These are phyloP conservation scores for Ophiostoma triangulosporum DNA, from an alignment of 2,329 filamentous ascomycete species.

Conservation along the genomic window DNA sequence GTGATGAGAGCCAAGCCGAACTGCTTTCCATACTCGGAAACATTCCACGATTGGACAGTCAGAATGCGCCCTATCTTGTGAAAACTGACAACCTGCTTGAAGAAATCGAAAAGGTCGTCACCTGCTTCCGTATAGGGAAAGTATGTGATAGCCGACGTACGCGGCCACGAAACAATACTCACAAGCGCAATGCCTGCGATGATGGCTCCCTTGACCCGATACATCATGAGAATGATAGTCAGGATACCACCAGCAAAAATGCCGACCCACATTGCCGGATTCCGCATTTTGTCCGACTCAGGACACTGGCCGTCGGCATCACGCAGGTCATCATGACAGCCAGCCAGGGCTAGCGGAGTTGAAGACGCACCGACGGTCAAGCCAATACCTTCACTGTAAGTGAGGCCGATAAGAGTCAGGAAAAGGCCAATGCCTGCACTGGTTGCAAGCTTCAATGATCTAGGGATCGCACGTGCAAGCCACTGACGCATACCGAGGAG, in stretches of 20 bases:
- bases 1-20: slow-evolving; percentile 62
- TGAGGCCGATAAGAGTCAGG: slow-evolving; percentile 50
- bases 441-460: slow-evolving; percentile 51
- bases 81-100: slow-evolving; percentile 60
- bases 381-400: slow-evolving; percentile 72
- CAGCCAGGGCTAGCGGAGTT: slow-evolving; percentile 65
- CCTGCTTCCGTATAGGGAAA: slow-evolving; percentile 55
- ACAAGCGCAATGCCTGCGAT: slow-evolving; percentile 60
- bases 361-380: slow-evolving; percentile 48
- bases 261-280: slow-evolving; percentile 59
- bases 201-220: slow-evolving; percentile 61
- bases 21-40: slow-evolving; percentile 42
- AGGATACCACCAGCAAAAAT: slow-evolving; percentile 61
- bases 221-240: slow-evolving; percentile 69
- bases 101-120: slow-evolving; percentile 53
- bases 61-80: slow-evolving; percentile 53
- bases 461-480: slow-evolving; percentile 52
- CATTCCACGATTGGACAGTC: slow-evolving; percentile 51
- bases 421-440: slow-evolving; percentile 54
- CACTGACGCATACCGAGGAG: slow-evolving; percentile 59
- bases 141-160: slow-evolving; percentile 53
- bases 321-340: slow-evolving; percentile 48
- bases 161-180: slow-evolving; percentile 64
- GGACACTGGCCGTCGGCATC: slow-evolving; percentile 20
- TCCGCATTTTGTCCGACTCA: slow-evolving; percentile 1